Evolutionary conservation across 2,329 filamentous ascomycete species (phyloP), one percentile per base, ranked within the genome.

Genomic region (Periconia digitata): DNA sequence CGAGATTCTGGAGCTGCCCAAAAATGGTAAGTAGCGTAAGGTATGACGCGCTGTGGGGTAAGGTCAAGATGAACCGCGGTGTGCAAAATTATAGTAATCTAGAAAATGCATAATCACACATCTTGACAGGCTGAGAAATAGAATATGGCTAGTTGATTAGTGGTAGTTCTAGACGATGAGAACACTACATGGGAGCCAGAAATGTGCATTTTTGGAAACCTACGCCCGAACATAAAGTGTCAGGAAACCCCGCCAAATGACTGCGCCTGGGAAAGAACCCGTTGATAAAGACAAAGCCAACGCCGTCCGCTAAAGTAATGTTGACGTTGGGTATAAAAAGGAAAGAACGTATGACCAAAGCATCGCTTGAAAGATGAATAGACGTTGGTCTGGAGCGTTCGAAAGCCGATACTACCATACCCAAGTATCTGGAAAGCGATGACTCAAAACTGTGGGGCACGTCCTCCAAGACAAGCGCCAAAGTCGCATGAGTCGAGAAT

Each of bases 261-360:
- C 16, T 8, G 22, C 24, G 10, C 22, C 32, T 23, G n/a, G 29
- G 20, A 40, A 44, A 6, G 29, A 16, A 35, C 13, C 6, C 34
- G 4, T 15, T 23, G 38, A 34, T 10, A 43, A 24, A 47, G 22
- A 23, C 40, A 43, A 39, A 16, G 32, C 34, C 23, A 55, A 45
- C 53, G 42, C 53, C 53, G 34, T 40, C 45, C 44, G 44, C 47
- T 49, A 16, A 52, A 32, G 16, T 21, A 32, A 29, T 39, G 20
- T 32, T 34, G 41, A 32, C 40, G 37, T 39, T 27, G 47, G 47
- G 47, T 48, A 54, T 48, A 40, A 36, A 46, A 38, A 24, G 27
- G 44, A 46, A 43, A 43, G 16, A 16, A 43, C 45, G 45, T 47
- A 47, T 47, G 10, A 4, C 39, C 23, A 27, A 15, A 12, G 27